Evolutionary conservation across 108 stramenopile genomes (phyloP).

Genomic region (Halocafeteria seosinensis): DNA sequence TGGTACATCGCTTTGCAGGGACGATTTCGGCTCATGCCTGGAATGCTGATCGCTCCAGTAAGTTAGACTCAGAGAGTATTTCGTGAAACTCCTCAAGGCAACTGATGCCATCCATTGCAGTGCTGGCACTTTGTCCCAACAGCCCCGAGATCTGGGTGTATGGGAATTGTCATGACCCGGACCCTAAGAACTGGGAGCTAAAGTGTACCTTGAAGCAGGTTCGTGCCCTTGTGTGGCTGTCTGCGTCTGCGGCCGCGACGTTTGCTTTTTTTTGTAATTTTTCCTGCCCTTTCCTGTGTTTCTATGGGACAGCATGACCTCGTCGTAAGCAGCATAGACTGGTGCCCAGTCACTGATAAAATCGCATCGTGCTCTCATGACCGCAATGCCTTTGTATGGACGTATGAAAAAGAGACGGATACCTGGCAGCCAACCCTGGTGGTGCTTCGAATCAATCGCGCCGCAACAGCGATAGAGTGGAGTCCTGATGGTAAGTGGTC

Average conservation of each 20-base stretch:
- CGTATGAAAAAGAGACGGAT: constrained; percentile 14
- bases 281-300: not conserved
- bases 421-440: constrained; percentile 32
- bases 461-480: constrained; percentile 40
- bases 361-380: constrained; percentile 49
- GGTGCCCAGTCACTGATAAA: constrained; percentile 37
- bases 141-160: constrained; percentile 24
- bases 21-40: not conserved
- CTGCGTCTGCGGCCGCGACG: not conserved
- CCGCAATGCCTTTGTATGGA: constrained; percentile 49
- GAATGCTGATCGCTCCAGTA: constrained; percentile 22
- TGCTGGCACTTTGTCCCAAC: constrained; percentile 30
- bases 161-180: not conserved
- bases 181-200: constrained; percentile 15
- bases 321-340: constrained; percentile 37
- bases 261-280: not conserved
- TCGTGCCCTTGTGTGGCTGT: not conserved
- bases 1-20: not conserved
- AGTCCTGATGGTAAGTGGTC: constrained; percentile 34
- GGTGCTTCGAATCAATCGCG: constrained; percentile 39
- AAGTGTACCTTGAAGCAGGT: constrained; percentile 19
- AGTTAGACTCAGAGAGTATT: not conserved
- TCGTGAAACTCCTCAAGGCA: not conserved
- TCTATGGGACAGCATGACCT: constrained; percentile 26
- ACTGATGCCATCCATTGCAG: too few relatives aligned